A percentile compares a stretch with the other conserved stretches of the same genome.
These are phyloP conservation scores for Penicillium bovifimosum DNA, from an alignment of 495 filamentous ascomycete genomes.

Conservation along the genomic window DNA sequence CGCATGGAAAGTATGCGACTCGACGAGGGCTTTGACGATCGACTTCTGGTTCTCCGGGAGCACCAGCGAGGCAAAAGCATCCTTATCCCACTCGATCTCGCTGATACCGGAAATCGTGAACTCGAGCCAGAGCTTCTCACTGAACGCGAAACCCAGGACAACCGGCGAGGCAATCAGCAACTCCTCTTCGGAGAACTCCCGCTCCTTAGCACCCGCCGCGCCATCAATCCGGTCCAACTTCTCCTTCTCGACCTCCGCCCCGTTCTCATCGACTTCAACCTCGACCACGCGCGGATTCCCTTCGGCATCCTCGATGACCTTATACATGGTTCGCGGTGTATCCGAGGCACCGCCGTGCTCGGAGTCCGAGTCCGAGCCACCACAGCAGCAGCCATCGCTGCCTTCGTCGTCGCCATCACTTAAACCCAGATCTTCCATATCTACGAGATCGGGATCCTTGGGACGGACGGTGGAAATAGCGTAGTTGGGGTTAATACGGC, in stretches of 20 bases:
- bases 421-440: slow-evolving; percentile 40
- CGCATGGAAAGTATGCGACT: slow-evolving; percentile 75
- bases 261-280: slow-evolving; percentile 57
- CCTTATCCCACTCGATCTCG: slow-evolving; percentile 76
- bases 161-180: slow-evolving; percentile 86
- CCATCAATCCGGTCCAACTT: slow-evolving; percentile 52
- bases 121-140: slow-evolving; percentile 87
- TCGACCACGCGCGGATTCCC: slow-evolving; percentile 54
- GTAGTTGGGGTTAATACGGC: slow-evolving; percentile 86
- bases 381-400: slow-evolving; percentile 38
- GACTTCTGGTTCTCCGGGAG: slow-evolving; percentile 70
- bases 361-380: slow-evolving; percentile 49
- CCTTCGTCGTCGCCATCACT: slow-evolving; percentile 40
- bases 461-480: slow-evolving; percentile 72
- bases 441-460: slow-evolving; percentile 65
- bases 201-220: slow-evolving; percentile 34
- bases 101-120: slow-evolving; percentile 79
- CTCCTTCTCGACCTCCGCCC: slow-evolving; percentile 59
- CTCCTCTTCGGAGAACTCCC: slow-evolving; percentile 76
- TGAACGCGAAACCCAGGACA: slow-evolving; percentile 88
- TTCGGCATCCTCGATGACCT: slow-evolving; percentile 60
- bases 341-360: slow-evolving; percentile 44
- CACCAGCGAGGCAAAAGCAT: slow-evolving; percentile 75
- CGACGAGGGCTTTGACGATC: slow-evolving; percentile 75
- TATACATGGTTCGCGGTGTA: slow-evolving; percentile 55